A percentile compares a stretch with the other conserved stretches of the same genome.
Evolutionary conservation across 352 stramenopile species (phyloP).

Genomic region (Phytophthora agathidicida): DNA sequence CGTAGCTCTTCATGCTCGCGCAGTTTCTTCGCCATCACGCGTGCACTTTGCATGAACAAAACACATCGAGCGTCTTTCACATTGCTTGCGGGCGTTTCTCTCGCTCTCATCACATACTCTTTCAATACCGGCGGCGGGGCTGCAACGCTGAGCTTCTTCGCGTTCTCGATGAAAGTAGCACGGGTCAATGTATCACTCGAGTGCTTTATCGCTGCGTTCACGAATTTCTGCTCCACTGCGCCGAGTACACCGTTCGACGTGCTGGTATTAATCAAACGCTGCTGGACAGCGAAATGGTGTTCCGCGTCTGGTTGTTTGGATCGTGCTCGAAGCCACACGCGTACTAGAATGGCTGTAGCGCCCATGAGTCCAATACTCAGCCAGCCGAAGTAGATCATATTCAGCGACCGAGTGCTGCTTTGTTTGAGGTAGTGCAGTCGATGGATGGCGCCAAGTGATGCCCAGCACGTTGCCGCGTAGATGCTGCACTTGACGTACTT

Average conservation of each 20-base stretch:
- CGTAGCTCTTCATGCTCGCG: slow-evolving; percentile 8
- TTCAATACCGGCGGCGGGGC: slow-evolving; percentile 5
- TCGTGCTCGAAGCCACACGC: slow-evolving; percentile 15
- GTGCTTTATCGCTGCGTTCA: slow-evolving; percentile 10
- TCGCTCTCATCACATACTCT: slow-evolving; percentile 11
- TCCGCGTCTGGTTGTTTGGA: slow-evolving; percentile 17
- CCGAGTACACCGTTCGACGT: background rate
- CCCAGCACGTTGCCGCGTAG: slow-evolving; percentile 63
- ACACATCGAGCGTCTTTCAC: background rate
- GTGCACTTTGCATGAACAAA: slow-evolving; percentile 20
- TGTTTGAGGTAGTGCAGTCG: slow-evolving; percentile 28
- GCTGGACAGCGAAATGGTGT: slow-evolving; percentile 15
- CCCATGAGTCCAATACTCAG: slow-evolving; percentile 43
- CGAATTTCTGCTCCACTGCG: slow-evolving; percentile 20
- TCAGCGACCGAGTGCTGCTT: slow-evolving; percentile 38
- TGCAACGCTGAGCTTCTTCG: background rate
- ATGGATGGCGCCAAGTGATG: slow-evolving; percentile 54
- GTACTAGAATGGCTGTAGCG: slow-evolving; percentile 22
- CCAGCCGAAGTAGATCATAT: slow-evolving; percentile 69
- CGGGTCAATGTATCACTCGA: slow-evolving; percentile 1
- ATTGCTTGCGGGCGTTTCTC: background rate
- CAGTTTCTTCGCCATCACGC: slow-evolving; percentile 13
- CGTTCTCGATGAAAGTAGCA: slow-evolving; percentile 15
- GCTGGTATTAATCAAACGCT: slow-evolving; percentile 11
- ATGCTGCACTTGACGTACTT: slow-evolving; percentile 60